Base-by-base conservation (phyloP, 2,329 filamentous ascomycete species). In the Cucurbitaria berberidis region DNA sequence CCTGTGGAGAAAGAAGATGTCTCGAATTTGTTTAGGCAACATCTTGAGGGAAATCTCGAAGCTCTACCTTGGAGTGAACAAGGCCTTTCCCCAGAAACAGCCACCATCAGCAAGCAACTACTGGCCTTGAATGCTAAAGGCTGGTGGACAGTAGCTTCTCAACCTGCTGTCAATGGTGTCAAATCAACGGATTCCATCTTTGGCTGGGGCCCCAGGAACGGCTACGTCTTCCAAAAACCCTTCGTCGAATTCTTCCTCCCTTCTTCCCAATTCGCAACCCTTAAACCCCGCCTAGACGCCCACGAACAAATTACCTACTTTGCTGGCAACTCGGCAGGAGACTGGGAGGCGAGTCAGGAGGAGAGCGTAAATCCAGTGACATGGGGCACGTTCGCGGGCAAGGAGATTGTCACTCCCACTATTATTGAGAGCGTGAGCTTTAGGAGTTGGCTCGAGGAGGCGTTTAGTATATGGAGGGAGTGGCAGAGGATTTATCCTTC, bases 181-280 rank as follows among this genome's bases (percentile, higher is more conserved):
- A 84, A 84, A 30, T 96, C 90, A 24, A 85, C 83, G 42, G 86
- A 99, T 72, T 77, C 83, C 3, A 85, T 90, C 18, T 96, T 96
- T 67, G 95, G 95, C 59, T 99, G 95, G 95, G 95, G 95, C 1
- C 95, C 95, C 0, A 85, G 84, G 44, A 88, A 93, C 66, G 95
- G 95, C 16, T 98, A 96, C 73, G 92, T 98, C 42, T 99, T 97
- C 80, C 95, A 99, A 71, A 99, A 98, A 77, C 89, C 93, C 0
- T 99, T 99, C 75, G 92, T 99, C 45, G 95, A 99, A 74, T 91
- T 98, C 78, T 99, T 99, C 81, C 79, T 96, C 52, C 87, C 93
- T 0, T 78, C 81, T 0, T 75, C 82, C 0, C 90, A 93, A 72
- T 98, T 92, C 87, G 75, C 78, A 15, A 73, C 73, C 1, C 81